Conservation (phyloP, 768 basidiomycete genomes). For the Mycena alexandri region DNA sequence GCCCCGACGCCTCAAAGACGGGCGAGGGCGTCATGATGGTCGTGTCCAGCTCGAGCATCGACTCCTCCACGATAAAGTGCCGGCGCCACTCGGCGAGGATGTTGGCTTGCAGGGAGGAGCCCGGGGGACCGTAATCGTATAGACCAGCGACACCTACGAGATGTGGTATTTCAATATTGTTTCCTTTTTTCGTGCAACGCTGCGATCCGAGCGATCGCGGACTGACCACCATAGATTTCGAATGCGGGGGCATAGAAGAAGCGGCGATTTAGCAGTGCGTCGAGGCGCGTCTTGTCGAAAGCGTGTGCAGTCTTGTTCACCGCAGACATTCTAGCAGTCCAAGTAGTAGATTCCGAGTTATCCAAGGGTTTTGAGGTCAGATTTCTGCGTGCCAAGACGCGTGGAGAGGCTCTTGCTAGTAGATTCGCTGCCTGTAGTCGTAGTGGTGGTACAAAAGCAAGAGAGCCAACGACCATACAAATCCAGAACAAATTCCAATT, state of each 20-base stretch:
- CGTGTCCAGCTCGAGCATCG: constrained; percentile 98
- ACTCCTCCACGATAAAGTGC: constrained; percentile 98
- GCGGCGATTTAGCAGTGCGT: constrained; percentile 86
- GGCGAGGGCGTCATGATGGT: constrained; percentile 97
- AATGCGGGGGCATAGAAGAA: constrained; percentile 99
- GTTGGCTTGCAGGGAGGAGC: constrained; percentile 95
- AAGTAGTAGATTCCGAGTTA: not conserved
- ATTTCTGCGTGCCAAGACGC: constrained; percentile 4
- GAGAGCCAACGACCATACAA: constrained; percentile 26
- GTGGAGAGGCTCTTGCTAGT: constrained; percentile 13
- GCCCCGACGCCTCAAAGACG: constrained; percentile 97
- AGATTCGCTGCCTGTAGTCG: not conserved
- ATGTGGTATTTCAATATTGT: not conserved
- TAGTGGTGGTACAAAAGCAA: constrained; percentile 21
- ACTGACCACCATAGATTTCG: constrained; percentile 97
- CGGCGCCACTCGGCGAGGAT: constrained; percentile 96
- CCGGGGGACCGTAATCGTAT: constrained; percentile 98
- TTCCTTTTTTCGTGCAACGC: not conserved
- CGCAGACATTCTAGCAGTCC: constrained; percentile 28
- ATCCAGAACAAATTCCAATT: not conserved
- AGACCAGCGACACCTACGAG: constrained; percentile 91
- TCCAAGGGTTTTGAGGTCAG: constrained; percentile 18
- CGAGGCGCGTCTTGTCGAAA: constrained; percentile 90
- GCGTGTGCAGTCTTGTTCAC: constrained; percentile 88
- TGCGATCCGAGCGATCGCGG: constrained; percentile 25